Base-by-base conservation (phyloP, 352 stramenopile species). In the Pythium pyrilobum region DNA sequence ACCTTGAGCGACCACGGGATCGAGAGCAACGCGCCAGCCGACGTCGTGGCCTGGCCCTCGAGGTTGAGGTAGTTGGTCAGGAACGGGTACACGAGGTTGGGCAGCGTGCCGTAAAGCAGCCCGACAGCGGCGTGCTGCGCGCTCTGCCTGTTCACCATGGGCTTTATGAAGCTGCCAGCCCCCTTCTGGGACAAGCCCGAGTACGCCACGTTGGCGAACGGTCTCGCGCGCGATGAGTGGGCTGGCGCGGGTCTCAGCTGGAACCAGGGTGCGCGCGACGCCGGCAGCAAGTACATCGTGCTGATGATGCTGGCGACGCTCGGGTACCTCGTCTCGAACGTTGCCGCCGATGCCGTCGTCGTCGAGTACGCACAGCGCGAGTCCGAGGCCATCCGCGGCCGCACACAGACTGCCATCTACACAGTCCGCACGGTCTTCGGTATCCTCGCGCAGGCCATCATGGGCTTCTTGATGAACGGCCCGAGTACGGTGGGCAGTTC, bases 1-100 rank as follows among this genome's bases (percentile, higher is more conserved):
- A 70, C 62, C 42, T 72, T 75, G 47, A 72, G 52, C 28, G 63
- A 75, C 67, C 67, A 75, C 21, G 62, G 59, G 50, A 75, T 62
- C n/a, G 38, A 48, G 9, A 71, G 37, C 20, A 74, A 46, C n/a
- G 53, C 53, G 5, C 37, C 55, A 11, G 62, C 66, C 28, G 66
- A 65, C 23, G 61, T 65, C 20, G 55, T 46, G 24, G 55, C 31
- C n/a, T 40, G 27, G 38, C 55, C 62, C 25, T 68, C 57, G 21
- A 74, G 52, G 34, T 66, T 47, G 34, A 69, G 52, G 56, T 71
- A 74, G 15, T 20, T 32, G 6, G 40, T 58, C 31, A 71, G 45
- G 62, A 74, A 57, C 23, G 66, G 56, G 42, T 67, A 69, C 16
- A 66, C 72, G 36, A 3, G 64, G 13, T 62, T 63, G 11, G 67